Conservation (phyloP, 176 grass and related monocot genomes). For the Secale cereale region DNA sequence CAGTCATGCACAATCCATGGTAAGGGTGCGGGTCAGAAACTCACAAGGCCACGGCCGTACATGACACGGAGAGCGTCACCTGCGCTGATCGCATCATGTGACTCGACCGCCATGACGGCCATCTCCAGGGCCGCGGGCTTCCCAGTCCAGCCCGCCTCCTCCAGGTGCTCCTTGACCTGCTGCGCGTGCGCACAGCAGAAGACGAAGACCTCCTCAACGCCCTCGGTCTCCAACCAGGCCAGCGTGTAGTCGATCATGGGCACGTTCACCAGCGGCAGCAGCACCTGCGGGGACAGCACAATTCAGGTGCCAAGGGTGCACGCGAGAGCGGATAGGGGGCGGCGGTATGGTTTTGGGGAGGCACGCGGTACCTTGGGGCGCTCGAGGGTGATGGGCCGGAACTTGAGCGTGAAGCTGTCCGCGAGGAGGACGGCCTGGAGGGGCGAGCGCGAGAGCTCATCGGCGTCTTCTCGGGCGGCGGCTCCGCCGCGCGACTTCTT, state of each 20-base stretch:
- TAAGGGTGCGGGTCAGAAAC: background rate
- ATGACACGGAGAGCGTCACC: conserved; percentile 78
- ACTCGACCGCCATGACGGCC: conserved; percentile 59
- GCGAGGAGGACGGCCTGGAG: conserved; percentile 94
- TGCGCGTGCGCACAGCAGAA: conserved; percentile 84
- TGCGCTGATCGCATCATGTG: conserved; percentile 62
- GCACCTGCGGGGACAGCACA: conserved; percentile 44
- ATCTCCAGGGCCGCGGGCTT: conserved; percentile 33
- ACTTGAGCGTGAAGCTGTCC: conserved; percentile 83
- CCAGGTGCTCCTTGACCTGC: conserved; percentile 79
- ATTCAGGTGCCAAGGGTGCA: background rate
- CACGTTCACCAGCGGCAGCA: conserved; percentile 73
- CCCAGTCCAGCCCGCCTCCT: conserved; percentile 51
- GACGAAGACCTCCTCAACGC: conserved; percentile 83
- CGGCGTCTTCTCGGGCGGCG: conserved; percentile 49
- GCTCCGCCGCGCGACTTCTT: conserved; percentile 60
- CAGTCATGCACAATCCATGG: background rate
- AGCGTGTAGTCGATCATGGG: conserved; percentile 93
- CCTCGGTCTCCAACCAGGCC: conserved; percentile 73
- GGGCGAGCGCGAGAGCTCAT: conserved; percentile 63
- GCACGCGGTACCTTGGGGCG: conserved; percentile 67
- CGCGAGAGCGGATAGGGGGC: background rate
- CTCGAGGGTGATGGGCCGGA: conserved; percentile 89
- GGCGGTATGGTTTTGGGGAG: background rate
- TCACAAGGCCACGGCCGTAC: conserved; percentile 53